Percentiles rank a stretch among this genome's conserved stretches.
phyloP scores from a whole-genome alignment of 257 asterid genomes.

The Solanum bulbocastanum region DNA sequence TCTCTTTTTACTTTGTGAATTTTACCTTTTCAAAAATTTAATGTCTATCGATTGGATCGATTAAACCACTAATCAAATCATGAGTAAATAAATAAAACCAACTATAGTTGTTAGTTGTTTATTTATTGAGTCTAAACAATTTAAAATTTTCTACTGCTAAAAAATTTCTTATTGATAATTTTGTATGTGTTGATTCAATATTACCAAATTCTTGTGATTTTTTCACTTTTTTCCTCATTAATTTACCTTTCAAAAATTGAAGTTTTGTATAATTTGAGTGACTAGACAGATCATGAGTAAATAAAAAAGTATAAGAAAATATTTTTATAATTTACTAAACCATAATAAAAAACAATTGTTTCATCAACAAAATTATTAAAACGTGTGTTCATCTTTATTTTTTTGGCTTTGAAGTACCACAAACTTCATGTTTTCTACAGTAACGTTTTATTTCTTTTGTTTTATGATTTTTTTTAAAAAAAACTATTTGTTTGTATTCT shows the following conservation, averaged over 20 bases:
- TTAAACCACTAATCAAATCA: not conserved
- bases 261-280: not conserved
- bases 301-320: too few relatives aligned
- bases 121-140: not conserved
- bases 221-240: not conserved
- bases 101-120: not conserved
- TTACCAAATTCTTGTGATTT: not conserved
- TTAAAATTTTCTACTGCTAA: too few relatives aligned
- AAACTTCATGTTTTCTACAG: not conserved
- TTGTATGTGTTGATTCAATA: not conserved
- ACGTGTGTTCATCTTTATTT: not conserved
- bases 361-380: not conserved
- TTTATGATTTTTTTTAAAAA: too few relatives aligned
- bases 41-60: too few relatives aligned
- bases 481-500: not conserved
- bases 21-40: too few relatives aligned
- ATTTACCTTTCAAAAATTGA: not conserved
- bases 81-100: not conserved
- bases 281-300: too few relatives aligned
- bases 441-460: too few relatives aligned
- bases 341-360: not conserved
- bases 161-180: too few relatives aligned
- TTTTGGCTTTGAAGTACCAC: not conserved
- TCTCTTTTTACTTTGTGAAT: too few relatives aligned
- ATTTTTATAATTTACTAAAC: too few relatives aligned